Evolutionary conservation across 2,329 filamentous ascomycete genomes (phyloP), one percentile per base, ranked within the genome.

Genomic region (Aspergillus thermomutatus): DNA sequence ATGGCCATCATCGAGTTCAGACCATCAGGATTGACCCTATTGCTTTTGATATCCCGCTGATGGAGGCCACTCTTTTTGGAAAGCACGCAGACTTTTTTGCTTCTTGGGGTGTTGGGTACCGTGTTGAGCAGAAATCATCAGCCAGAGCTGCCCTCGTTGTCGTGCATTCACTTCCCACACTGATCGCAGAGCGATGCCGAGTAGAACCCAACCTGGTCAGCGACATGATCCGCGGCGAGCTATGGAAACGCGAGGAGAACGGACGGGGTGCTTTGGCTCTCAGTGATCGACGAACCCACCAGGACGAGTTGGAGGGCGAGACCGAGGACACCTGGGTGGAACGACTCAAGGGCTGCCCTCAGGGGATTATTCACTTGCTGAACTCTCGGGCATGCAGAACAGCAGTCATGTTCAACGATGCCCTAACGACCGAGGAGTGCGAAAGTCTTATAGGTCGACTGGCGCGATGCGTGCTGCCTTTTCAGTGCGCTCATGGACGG

Each of bases 181-280:
- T 83, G 28, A 92, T 97, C 50, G 75, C 83, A 0, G 90, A 95
- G 66, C 83, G 92, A 48, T 96, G 92, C 70, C 82, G 83, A 40
- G 69, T 81, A 4, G 87, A 96, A 54, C 90, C 91, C 0, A 81
- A 83, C 6, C 73, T 96, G 1, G 76, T 93, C 0, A 84, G 91
- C 27, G 84, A 90, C 4, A 76, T 97, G 10, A 76, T 97, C 8
- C 85, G 92, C 7, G 80, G 82, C 5, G 90, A 96, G 68, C 77
- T 88, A 0, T 96, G 90, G 87, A 83, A 79, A 50, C 76, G 84
- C 1, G 79, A 83, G 9, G 85, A 87, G 50, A 71, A 74, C 7
- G 67, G 69, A 9, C 48, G 54, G 40, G 54, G 54, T 14, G 49
- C 52, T 31, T 37, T 23, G 43, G 2, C 52, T 34, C 41, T 46